Evolutionary conservation across 1,284 basidiomycete genomes (phyloP), one percentile per base, ranked within the genome.

Genomic region (Microbotryomycetes sp.): DNA sequence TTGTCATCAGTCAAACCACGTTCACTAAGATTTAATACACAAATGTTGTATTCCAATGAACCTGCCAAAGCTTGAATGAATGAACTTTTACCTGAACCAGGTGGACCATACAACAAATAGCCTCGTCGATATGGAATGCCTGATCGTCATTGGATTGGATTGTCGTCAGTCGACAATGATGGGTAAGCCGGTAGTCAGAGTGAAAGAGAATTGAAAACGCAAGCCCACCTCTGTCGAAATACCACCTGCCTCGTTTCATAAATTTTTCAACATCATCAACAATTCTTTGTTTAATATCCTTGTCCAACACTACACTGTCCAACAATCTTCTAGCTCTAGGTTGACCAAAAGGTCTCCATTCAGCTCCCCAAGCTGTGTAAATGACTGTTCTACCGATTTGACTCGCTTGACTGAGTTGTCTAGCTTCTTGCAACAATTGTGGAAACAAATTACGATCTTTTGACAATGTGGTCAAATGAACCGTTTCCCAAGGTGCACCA

Each of bases 21-120:
- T 78, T 98, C 94, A 30, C 94, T 94, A 46, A 99, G 83, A 76
- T 98, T 98, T 53, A 99, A 81, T 28, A 98, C 78, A 75, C 93
- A 97, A 62, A 99, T 97, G 76, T 98, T 93, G 79, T 97, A 97
- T 59, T 84, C 86, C 29, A 98, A 78, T 19, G 85, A 84, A 14
- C 94, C 96, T 9, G 96, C 96, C 7, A 98, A 82, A 3, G 96
- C 93, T 75, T 97, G 93, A 69, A 98, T 98, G 78, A 93, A 98
- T 0, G 92, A 97, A 1, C 93, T 94, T 77, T 99, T 99, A 59
- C 96, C 96, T 0, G 92, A 96, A 23, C 96, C 96, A 1, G 96
- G 96, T 22, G 96, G 93, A 6, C 96, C 96, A 73, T 98, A 85
- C 14, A 98, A 79, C 19, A 99, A 82, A 76, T 97, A 97, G 42